Evolutionary conservation across 73 alveolate species (phyloP).

Genomic region (Uronychia setigera): DNA sequence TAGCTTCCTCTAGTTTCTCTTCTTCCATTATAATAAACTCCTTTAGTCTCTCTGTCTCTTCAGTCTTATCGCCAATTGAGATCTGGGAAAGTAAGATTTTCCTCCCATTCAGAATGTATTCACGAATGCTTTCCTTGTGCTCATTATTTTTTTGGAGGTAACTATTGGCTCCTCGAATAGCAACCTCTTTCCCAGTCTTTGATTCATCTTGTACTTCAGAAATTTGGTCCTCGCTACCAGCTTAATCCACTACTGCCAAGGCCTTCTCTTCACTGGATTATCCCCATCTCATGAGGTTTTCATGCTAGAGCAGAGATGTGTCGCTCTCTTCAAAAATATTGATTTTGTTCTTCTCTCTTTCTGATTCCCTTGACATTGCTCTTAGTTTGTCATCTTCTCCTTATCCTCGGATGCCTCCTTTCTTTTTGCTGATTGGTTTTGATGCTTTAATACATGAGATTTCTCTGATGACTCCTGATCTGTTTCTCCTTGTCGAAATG

Average conservation of each 20-base stretch:
- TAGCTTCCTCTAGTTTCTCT: constrained; percentile 44
- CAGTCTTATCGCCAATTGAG: constrained; percentile 30
- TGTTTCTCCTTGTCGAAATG: too few relatives aligned
- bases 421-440: not conserved
- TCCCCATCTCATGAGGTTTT: constrained; percentile 6
- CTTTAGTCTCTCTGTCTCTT: constrained; percentile 49
- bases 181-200: not conserved
- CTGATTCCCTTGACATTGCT: not conserved
- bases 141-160: constrained; percentile 12
- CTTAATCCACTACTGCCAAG: too few relatives aligned
- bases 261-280: not conserved
- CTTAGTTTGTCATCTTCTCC: not conserved
- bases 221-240: too few relatives aligned
- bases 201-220: not conserved
- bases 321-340: constrained; percentile 39
- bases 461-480: too few relatives aligned
- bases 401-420: not conserved
- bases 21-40: constrained; percentile 37
- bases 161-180: constrained; percentile 11
- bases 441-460: too few relatives aligned
- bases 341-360: constrained; percentile 5
- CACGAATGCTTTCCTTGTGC: constrained; percentile 31
- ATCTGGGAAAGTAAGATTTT: constrained; percentile 17
- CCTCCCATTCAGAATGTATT: constrained; percentile 19
- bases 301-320: not conserved